A percentile compares a stretch with the other conserved stretches of the same genome.
phyloP scores from a whole-genome alignment of 169 alveolate genomes.

The Plasmodium fragile region DNA sequence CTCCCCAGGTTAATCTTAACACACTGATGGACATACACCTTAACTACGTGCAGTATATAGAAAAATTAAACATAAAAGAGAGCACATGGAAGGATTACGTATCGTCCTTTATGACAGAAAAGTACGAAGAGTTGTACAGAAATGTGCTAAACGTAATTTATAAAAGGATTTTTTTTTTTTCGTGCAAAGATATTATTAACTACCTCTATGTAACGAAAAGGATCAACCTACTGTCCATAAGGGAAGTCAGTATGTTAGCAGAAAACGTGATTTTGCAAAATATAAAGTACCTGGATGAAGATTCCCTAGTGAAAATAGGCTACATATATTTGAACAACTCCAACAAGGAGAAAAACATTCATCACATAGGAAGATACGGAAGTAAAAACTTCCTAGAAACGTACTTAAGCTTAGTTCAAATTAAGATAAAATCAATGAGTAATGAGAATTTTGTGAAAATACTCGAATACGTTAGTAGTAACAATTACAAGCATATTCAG shows the following conservation, averaged over 20 bases:
- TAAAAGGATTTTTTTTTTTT: conserved; percentile 51
- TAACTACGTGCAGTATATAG: conserved; percentile 36
- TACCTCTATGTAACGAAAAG: conserved; percentile 34
- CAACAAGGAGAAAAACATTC: conserved; percentile 27
- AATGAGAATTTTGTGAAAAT: conserved; percentile 55
- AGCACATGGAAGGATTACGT: conserved; percentile 39
- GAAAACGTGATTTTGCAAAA: conserved; percentile 25
- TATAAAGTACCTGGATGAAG: conserved; percentile 31
- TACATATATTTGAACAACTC: conserved; percentile 50
- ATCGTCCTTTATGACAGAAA: conserved; percentile 8
- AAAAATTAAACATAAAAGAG: conserved; percentile 38
- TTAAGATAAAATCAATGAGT: conserved; percentile 47
- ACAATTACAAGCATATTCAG: conserved; percentile 70
- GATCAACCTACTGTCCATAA: conserved; percentile 20
- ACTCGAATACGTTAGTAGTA: conserved; percentile 50
- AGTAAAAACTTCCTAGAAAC: conserved; percentile 59
- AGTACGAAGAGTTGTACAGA: conserved; percentile 20
- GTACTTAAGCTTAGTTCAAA: conserved; percentile 33
- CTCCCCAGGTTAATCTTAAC: background rate
- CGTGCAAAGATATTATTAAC: conserved; percentile 64
- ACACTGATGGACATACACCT: conserved; percentile 26
- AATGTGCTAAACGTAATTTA: conserved; percentile 21
- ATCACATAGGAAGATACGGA: background rate
- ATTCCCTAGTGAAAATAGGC: conserved; percentile 44
- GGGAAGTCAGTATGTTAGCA: conserved; percentile 34